phyloP scores from a whole-genome alignment of 2,329 filamentous ascomycete genomes.

The Hypomyces perniciosus region DNA sequence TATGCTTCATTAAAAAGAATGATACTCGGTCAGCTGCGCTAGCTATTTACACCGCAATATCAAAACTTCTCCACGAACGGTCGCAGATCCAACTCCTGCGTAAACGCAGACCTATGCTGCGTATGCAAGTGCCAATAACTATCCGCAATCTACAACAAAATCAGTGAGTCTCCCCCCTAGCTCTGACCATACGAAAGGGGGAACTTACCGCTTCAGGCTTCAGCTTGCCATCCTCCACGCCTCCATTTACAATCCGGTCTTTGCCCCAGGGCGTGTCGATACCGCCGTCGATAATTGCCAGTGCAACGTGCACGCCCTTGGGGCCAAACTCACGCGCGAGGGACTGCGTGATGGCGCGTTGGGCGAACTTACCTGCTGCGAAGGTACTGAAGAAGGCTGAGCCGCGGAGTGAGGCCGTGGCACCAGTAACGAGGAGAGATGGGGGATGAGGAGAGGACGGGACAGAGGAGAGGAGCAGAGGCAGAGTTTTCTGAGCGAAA shows the following conservation, averaged over 20 bases:
- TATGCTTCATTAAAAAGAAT: no score
- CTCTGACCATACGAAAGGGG: background rate
- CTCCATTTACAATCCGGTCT: constrained; percentile 39
- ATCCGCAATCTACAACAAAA: constrained; percentile 64
- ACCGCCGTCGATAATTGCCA: constrained; percentile 76
- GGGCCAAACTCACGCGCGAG: constrained; percentile 81
- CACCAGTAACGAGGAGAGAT: constrained; percentile 78
- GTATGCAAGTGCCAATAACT: constrained; percentile 80
- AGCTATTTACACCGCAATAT: background rate
- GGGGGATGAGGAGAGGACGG: constrained; percentile 56
- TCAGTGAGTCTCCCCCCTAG: background rate
- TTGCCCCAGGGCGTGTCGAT: constrained; percentile 75
- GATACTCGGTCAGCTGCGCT: background rate
- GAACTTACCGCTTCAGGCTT: constrained; percentile 63
- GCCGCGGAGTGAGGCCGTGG: constrained; percentile 72
- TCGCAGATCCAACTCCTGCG: constrained; percentile 73
- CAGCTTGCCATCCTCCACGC: constrained; percentile 57
- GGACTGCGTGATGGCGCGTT: constrained; percentile 66
- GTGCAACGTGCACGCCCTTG: constrained; percentile 74
- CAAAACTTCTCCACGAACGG: constrained; percentile 83
- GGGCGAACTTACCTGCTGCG: constrained; percentile 73
- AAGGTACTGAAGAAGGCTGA: constrained; percentile 65
- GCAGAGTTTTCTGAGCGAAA: constrained; percentile 68
- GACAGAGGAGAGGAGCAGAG: constrained; percentile 60
- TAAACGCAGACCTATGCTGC: constrained; percentile 72